Evolutionary conservation across 805 yeast genomes (phyloP), one percentile per base, ranked within the genome.

Genomic region (Wickerhamiella shivajii): DNA sequence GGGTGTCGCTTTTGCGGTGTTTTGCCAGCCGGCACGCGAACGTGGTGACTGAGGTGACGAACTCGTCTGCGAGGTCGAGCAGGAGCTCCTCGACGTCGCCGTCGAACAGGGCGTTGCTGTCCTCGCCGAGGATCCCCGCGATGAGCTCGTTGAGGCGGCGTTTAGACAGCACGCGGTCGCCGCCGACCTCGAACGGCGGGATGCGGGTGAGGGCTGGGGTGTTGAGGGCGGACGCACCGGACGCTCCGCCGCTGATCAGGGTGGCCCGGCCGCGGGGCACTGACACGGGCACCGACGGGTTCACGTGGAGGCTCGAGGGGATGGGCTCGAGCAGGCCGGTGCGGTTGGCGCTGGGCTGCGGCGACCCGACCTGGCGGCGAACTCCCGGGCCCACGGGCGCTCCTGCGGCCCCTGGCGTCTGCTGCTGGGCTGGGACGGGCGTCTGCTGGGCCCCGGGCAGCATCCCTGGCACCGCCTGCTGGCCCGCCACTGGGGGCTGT

Each of bases 21-120:
- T 90, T 90, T 15, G 99, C 97, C 43, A 90, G 63, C 35, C 92
- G 69, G 52, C 97, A 87, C 1, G 97, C 94, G 60, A 90, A 90
- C 2, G 83, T 65, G 0, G 96, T 84, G 2, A 92, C 94, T 30
- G 80, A 75, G 6, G 78, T 69, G 11, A 90, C 90, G 51, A 90
- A 90, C 51, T 90, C 97, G 55, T 90, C 99, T 0, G 98, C 96
- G 30, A 90, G 60, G 54, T 90, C 98, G 27, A 90, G 62, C 22
- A 90, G 59, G 24, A 90, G 59, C 45, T 87, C 97, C 54, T 85
- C 95, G 40, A 85, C 66, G 55, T 90, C 96, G 18, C 96, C 97
- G 54, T 87, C 98, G 37, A 90, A 78, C 4, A 68, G 67, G 5
- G 93, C 74, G 47, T 84, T 93, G 12, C 87, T 78, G 50, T 87